phyloP scores from a whole-genome alignment of 1,284 basidiomycete species.

The Rugosomyces carneus region DNA sequence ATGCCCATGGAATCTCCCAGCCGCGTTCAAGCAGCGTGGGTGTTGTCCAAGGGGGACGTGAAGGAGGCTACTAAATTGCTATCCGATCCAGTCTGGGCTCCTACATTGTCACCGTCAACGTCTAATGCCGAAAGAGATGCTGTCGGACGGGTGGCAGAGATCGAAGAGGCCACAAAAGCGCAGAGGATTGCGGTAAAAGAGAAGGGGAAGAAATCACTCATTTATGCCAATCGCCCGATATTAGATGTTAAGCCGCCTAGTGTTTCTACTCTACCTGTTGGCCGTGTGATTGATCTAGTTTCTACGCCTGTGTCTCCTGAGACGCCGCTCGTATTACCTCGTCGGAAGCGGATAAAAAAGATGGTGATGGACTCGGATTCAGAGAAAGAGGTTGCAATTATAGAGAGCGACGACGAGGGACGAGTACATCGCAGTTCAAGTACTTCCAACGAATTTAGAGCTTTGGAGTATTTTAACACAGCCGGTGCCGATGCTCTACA shows the following conservation, averaged over 20 bases:
- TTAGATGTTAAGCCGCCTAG: constrained; percentile 36
- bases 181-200: constrained; percentile 56
- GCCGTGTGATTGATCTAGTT: constrained; percentile 31
- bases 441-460: constrained; percentile 37
- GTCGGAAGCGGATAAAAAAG: constrained; percentile 49
- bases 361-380: constrained; percentile 64
- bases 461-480: constrained; percentile 85
- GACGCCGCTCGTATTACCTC: constrained; percentile 30
- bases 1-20: constrained; percentile 44
- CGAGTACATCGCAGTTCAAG: constrained; percentile 20
- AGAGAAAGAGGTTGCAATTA: constrained; percentile 42
- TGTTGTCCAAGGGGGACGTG: constrained; percentile 49
- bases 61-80: constrained; percentile 53
- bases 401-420: constrained; percentile 33
- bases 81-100: constrained; percentile 51
- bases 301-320: constrained; percentile 26
- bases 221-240: constrained; percentile 60
- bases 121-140: constrained; percentile 29
- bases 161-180: constrained; percentile 63
- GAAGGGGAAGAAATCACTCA: constrained; percentile 71
- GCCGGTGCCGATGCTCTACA: constrained; percentile 71
- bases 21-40: constrained; percentile 58
- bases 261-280: constrained; percentile 36
- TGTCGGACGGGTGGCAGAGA: constrained; percentile 56
- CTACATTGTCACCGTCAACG: constrained; percentile 21